Evolutionary conservation across 257 asterid species (phyloP), one percentile per base, ranked within the genome.

Genomic region (Verbascum thapsus): DNA sequence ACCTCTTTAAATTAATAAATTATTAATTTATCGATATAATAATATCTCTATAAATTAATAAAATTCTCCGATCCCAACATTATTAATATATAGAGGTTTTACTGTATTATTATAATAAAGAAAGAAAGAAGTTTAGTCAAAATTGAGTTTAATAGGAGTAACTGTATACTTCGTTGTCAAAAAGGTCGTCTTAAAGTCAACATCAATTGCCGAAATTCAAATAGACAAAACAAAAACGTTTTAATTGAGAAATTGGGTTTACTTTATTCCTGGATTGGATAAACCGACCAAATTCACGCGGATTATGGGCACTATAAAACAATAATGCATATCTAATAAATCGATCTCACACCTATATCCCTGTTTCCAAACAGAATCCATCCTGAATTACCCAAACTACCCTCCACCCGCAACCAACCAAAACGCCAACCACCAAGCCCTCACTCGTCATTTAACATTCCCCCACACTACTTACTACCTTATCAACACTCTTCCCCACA

Each of bases 321-420:
- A 26, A 26, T n/a, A n/a, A n/a, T n/a, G n/a, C n/a, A n/a, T n/a
- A n/a, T n/a, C n/a, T n/a, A n/a, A n/a, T n/a, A n/a, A n/a, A n/a
- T n/a, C n/a, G n/a, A n/a, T n/a, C n/a, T n/a, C n/a, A n/a, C 20
- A 10, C 32, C 32, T 26, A 26, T 5, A 2, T 26, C 32, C 22
- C 6, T 18, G 6, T 22, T 18, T 30, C 35, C 67, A 32, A 61
- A 16, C 22, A 41, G 8, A 38, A 5, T 8, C 4, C 13, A 9
- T 5, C 32, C 32, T 26, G 0, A 26, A 48, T 34, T 48, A 26
- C 68, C 73, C 53, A 41, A 60, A 59, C 17, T 61, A 52, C 56
- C 68, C 74, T 8, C 19, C 42, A 13, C 54, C 42, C 5, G 10
- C 32, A 16, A 19, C 11, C 4, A 0, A 7, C 26, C 7, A 20